Base-by-base conservation (phyloP, 2,329 filamentous ascomycete genomes). In the Zymoseptoria pseudotritici region DNA sequence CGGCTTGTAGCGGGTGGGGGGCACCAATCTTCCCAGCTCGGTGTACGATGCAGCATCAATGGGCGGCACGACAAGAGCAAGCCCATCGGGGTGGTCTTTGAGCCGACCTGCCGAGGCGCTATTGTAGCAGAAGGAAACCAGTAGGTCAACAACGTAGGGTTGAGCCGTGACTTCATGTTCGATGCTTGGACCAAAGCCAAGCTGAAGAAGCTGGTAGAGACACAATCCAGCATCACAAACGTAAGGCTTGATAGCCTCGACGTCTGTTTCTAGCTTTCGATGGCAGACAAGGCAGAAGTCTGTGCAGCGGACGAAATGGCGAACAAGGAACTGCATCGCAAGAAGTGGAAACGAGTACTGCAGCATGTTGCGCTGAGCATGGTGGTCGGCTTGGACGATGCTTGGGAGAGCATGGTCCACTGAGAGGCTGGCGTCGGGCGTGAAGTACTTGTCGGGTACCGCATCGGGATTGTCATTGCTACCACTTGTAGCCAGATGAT, bases 261-360 rank as follows among this genome's bases (percentile, higher is more conserved):
- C 86, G 0, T 83, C 82, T 2, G 80, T 80, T 1, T 82, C 73
- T 42, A 90, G 81, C 65, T 82, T 86, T 65, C 83, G 82, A 72
- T 95, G 89, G 69, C 92, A 97, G 22, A 92, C 86, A 58, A 96
- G 81, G 72, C 92, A 97, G 72, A 93, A 96, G 57, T 94, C 86
- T 0, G 89, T 91, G 71, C 90, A 96, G 60, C 85, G 86, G 7
- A 89, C 82, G 61, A 96, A 85, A 67, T 91, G 89, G 1, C 87
- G 85, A 24, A 96, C 77, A 0, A 86, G 80, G 66, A 92, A 94
- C 65, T 95, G 88, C 80, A 90, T 89, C 1, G 78, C 79, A 2
- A 84, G 72, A 3, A 86, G 73, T 6, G 83, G 83, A 36, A 86
- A 77, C 1, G 83, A 86, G 53, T 73, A 67, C 1, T 68, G 53